These are phyloP conservation scores for Tetrahymena elliotti DNA, from an alignment of 73 alveolate genomes.

Conservation along the genomic window DNA sequence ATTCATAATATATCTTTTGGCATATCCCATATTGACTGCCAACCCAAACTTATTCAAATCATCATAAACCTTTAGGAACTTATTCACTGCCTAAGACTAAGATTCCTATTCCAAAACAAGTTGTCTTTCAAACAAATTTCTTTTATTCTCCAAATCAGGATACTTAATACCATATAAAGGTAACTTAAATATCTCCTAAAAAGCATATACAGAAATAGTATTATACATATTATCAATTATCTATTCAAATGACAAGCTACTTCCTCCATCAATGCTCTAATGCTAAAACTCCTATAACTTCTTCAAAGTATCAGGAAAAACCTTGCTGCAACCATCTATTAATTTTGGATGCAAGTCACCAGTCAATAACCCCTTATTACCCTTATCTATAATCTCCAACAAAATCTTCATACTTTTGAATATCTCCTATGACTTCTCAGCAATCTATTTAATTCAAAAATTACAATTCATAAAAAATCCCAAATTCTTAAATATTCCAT, in stretches of 20 bases:
- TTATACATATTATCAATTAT: constrained; percentile 38
- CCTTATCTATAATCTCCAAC: constrained; percentile 71
- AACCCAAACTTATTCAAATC: constrained; percentile 53
- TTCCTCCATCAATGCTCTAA: neutral
- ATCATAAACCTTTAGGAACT: constrained; percentile 54
- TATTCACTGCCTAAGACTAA: constrained; percentile 57
- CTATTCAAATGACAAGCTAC: constrained; percentile 8
- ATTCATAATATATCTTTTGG: constrained; percentile 58
- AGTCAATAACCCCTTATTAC: constrained; percentile 66
- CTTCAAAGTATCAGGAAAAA: neutral
- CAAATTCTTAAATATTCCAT: too few relatives aligned
- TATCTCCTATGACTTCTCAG: constrained; percentile 38
- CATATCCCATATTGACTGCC: constrained; percentile 57
- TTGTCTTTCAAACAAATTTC: constrained; percentile 65
- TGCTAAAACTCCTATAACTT: constrained; percentile 19
- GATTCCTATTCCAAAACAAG: constrained; percentile 65
- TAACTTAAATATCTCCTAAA: constrained; percentile 50
- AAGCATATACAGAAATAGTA: constrained; percentile 39
- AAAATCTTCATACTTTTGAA: constrained; percentile 44
- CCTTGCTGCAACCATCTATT: neutral
- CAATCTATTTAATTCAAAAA: neutral
- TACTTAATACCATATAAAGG: constrained; percentile 69
- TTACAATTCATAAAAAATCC: too few relatives aligned
- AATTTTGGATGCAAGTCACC: constrained; percentile 63
- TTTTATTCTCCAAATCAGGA: constrained; percentile 67